Evolutionary conservation across 257 asterid species (phyloP).

Genomic region (Solanum bukasovii): DNA sequence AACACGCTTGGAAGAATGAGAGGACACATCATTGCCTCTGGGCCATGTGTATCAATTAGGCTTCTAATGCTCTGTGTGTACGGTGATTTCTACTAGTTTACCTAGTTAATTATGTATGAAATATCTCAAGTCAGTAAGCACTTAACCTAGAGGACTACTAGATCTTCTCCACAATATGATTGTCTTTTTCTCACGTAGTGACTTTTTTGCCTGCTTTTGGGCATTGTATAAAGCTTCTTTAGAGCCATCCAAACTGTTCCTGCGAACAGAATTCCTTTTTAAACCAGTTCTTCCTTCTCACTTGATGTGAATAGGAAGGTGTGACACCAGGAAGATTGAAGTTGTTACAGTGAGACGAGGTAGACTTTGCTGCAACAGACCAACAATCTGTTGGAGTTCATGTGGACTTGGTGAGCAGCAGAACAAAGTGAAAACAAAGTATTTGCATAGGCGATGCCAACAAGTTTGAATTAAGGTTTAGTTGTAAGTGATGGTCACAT

Average conservation of each 20-base stretch:
- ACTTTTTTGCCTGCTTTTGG: neutral
- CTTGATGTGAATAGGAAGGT: neutral
- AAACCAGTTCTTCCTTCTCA: neutral
- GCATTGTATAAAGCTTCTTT: neutral
- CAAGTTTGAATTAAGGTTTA: neutral
- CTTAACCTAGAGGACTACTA: neutral
- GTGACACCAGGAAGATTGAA: neutral
- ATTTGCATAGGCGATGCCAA: neutral
- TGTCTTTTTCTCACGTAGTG: neutral
- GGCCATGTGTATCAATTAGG: neutral
- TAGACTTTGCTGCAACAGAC: neutral
- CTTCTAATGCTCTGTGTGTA: neutral
- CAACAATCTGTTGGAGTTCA: neutral
- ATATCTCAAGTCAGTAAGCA: neutral
- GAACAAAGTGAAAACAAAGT: neutral
- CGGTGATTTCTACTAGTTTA: neutral
- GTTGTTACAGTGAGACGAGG: neutral
- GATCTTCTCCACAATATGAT: neutral
- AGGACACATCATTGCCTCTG: neutral
- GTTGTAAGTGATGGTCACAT: neutral
- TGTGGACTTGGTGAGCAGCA: neutral
- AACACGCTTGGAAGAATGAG: neutral
- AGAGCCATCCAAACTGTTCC: neutral
- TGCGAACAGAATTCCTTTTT: neutral
- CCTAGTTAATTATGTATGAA: neutral